A percentile compares a stretch with the other conserved stretches of the same genome.
These are phyloP conservation scores for Suillus hirtellus DNA, from an alignment of 768 basidiomycete genomes.

Conservation along the genomic window DNA sequence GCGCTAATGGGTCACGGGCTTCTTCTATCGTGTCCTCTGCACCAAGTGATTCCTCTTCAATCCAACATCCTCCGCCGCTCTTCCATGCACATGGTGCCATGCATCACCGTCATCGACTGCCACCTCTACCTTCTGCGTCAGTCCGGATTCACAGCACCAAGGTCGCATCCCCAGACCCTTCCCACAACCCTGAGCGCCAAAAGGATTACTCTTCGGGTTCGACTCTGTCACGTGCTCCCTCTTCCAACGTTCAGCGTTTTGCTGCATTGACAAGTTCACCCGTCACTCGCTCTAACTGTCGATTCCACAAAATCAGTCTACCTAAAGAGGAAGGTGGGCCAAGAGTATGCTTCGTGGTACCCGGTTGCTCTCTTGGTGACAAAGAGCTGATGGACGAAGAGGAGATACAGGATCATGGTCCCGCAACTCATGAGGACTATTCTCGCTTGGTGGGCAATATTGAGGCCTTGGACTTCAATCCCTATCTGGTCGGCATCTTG, in stretches of 20 bases:
- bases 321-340: conserved; percentile 53
- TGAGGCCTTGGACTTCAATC: conserved; percentile 50
- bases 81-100: conserved; percentile 27
- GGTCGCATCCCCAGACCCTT: conserved; percentile 13
- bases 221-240: not conserved
- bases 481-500: conserved; percentile 55
- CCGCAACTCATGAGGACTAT: conserved; percentile 53
- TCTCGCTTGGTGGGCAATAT: conserved; percentile 46
- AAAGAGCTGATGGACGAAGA: conserved; percentile 54
- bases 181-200: not conserved
- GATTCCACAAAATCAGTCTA: conserved; percentile 67
- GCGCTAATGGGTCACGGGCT: conserved; percentile 35
- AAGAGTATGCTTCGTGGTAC: conserved; percentile 64
- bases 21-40: conserved; percentile 51
- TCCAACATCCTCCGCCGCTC: conserved; percentile 18
- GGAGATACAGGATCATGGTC: conserved; percentile 62
- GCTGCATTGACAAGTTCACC: conserved; percentile 41
- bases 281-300: conserved; percentile 68
- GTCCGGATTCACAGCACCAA: conserved; percentile 3
- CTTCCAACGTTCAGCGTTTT: conserved; percentile 5
- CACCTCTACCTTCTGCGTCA: conserved; percentile 12
- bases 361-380: conserved; percentile 65
- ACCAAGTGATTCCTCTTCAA: conserved; percentile 27
- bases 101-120: conserved; percentile 28
- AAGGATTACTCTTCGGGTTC: not conserved